Evolutionary conservation across 139 green algal genomes (phyloP).

Genomic region (Asterochloris erici): DNA sequence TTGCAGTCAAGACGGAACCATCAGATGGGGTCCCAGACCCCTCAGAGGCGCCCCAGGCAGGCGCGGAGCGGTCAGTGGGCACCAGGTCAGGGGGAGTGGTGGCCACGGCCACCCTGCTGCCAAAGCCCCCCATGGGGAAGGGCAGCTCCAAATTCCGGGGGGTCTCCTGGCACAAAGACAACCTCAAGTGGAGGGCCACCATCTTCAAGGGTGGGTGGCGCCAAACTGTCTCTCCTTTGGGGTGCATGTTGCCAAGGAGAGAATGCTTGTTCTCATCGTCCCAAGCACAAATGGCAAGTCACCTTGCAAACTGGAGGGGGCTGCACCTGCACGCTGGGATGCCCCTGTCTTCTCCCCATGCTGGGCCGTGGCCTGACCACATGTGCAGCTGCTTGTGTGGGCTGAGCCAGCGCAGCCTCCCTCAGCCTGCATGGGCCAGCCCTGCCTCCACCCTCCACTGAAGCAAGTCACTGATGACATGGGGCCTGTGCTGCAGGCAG

Average conservation of each 20-base stretch:
- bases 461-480: not conserved
- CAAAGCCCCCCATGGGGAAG: conserved; percentile 8
- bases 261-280: too few relatives aligned
- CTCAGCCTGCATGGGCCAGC: not conserved
- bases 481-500: not conserved
- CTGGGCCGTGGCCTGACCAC: too few relatives aligned
- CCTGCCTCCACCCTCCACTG: too few relatives aligned
- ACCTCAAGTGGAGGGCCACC: conserved; percentile 25
- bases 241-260: not conserved
- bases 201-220: conserved; percentile 23
- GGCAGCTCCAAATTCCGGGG: conserved; percentile 26
- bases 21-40: not conserved
- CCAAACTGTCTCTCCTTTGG: not conserved
- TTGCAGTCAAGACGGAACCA: too few relatives aligned
- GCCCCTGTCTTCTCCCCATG: not conserved
- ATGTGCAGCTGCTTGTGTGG: too few relatives aligned
- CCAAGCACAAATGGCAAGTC: too few relatives aligned
- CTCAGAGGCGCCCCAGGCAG: not conserved
- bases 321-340: not conserved
- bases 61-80: not conserved
- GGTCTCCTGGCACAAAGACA: conserved; percentile 30
- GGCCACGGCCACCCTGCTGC: not conserved
- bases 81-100: not conserved
- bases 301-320: too few relatives aligned
- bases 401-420: too few relatives aligned